Evolutionary conservation across 352 stramenopile genomes (phyloP), one percentile per base, ranked within the genome.

Genomic region (Phytophthora pluvialis): DNA sequence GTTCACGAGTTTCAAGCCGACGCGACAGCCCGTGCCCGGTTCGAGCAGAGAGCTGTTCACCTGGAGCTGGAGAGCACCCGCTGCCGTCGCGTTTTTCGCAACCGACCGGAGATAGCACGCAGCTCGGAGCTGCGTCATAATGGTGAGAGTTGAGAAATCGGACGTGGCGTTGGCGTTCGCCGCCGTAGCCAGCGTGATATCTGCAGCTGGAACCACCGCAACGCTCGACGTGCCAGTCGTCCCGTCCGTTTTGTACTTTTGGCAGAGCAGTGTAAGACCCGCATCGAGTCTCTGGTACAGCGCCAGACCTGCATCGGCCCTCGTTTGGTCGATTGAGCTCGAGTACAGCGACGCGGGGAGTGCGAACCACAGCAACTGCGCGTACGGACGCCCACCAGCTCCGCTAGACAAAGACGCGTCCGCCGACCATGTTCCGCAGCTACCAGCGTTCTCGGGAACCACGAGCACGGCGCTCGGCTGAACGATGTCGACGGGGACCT

Each of bases 381-480:
- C 48, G 31, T 81, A 94, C 5, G 73, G 58, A 3, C 85, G 81
- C 5, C 84, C 82, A 0, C 76, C 80, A 26, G 67, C 67, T 12
- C 85, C 85, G 31, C 68, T 80, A 0, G 85, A 92, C 3, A 90
- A 66, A 0, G 76, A 79, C 3, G 76, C 81, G 26, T 94, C 85
- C 2, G 69, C 55, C 0, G 45, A 55, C 76, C 83, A 90, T 1
- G 33, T n/a, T 0, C 85, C 85, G 47, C 85, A 94, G 13, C 78
- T 86, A 3, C 83, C 78, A 13, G 80, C 73, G n/a, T 82, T 72
- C 6, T 91, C 80, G 0, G 85, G 83, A 8, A 62, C 56, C 21
- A 72, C 78, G 8, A 94, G 18, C 1, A 91, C 69, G 10, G 78
- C 61, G 13, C 45, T 80, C 0, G 83, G 83, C 13, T 65, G 62